phyloP scores from a whole-genome alignment of 768 basidiomycete species.

The Podaxis sp. region DNA sequence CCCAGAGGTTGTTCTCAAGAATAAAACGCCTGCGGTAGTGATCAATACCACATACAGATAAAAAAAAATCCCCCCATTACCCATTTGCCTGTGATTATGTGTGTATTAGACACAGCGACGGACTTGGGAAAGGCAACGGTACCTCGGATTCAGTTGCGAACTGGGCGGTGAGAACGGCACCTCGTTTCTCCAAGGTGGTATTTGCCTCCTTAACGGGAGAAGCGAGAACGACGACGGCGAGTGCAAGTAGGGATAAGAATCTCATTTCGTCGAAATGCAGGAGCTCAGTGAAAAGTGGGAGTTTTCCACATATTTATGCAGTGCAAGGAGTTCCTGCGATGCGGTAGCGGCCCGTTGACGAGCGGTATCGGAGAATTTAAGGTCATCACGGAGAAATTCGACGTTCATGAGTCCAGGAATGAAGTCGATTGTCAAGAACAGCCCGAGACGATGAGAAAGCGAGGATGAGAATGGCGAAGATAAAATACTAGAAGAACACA shows the following conservation, averaged over 20 bases:
- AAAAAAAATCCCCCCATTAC: constrained; percentile 4
- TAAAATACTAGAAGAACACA: neutral
- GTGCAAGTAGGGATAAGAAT: neutral
- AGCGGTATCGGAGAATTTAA: neutral
- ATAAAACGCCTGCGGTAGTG: constrained; percentile 20
- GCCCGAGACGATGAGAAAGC: neutral
- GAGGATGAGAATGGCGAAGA: neutral
- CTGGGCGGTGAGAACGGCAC: constrained; percentile 27
- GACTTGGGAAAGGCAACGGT: neutral
- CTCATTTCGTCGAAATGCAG: neutral
- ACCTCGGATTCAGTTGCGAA: constrained; percentile 31
- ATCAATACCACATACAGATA: neutral
- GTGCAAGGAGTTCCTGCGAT: neutral
- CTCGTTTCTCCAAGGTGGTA: constrained; percentile 21
- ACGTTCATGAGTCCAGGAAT: neutral
- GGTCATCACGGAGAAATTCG: constrained; percentile 3
- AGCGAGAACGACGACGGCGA: constrained; percentile 2
- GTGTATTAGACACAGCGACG: neutral
- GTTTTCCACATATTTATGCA: constrained; percentile 1
- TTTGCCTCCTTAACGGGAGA: constrained; percentile 2
- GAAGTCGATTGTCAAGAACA: too few relatives aligned
- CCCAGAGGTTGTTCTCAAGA: constrained; percentile 33
- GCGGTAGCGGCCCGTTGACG: neutral
- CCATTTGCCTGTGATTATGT: constrained; percentile 16
- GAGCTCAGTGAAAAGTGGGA: neutral